Percentiles rank a stretch among this genome's conserved stretches.
Evolutionary conservation across 1,284 basidiomycete species (phyloP).

Genomic region (Anthracocystis walkeri): DNA sequence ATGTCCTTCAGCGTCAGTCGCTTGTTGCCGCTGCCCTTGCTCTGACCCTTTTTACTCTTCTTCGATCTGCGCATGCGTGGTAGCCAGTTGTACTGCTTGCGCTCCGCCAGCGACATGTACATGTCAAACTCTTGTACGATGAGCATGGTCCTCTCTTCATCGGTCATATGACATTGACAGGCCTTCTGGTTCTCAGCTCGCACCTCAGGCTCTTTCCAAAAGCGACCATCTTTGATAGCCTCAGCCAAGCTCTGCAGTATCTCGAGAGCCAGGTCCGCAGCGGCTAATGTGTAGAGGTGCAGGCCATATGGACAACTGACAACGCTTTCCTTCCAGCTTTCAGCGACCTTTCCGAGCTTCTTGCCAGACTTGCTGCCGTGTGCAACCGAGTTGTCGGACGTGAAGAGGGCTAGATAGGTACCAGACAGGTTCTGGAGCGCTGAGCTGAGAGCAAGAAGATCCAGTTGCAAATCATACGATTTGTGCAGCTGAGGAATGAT

Average conservation of each 20-base stretch:
- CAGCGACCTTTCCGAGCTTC: slow-evolving; percentile 1
- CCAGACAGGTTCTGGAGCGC: slow-evolving; percentile 25
- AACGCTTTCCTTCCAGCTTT: slow-evolving; percentile 18
- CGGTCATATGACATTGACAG: not conserved
- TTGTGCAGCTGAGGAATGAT: not conserved
- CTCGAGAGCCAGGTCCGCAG: slow-evolving; percentile 15
- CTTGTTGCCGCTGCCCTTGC: not conserved
- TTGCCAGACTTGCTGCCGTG: not conserved
- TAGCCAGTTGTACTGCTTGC: slow-evolving; percentile 22
- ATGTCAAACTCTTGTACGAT: slow-evolving; percentile 1
- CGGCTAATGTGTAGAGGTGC: slow-evolving; percentile 10
- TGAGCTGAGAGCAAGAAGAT: slow-evolving; percentile 18
- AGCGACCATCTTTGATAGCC: not conserved
- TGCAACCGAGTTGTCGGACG: not conserved
- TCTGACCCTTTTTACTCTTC: slow-evolving; percentile 1
- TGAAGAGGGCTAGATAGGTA: slow-evolving; percentile 13
- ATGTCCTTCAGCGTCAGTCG: not conserved
- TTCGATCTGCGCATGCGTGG: slow-evolving; percentile 9
- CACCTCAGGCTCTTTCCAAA: not conserved
- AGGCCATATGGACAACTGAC: slow-evolving; percentile 8
- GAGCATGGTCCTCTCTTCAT: not conserved
- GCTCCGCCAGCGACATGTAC: slow-evolving; percentile 13
- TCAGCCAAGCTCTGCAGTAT: not conserved
- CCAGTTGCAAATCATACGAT: slow-evolving; percentile 3
- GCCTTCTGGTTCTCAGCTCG: not conserved